A percentile compares a stretch with the other conserved stretches of the same genome.
These are phyloP conservation scores for Penicillium sp. DNA, from an alignment of 2,329 filamentous ascomycete species.

Conservation along the genomic window DNA sequence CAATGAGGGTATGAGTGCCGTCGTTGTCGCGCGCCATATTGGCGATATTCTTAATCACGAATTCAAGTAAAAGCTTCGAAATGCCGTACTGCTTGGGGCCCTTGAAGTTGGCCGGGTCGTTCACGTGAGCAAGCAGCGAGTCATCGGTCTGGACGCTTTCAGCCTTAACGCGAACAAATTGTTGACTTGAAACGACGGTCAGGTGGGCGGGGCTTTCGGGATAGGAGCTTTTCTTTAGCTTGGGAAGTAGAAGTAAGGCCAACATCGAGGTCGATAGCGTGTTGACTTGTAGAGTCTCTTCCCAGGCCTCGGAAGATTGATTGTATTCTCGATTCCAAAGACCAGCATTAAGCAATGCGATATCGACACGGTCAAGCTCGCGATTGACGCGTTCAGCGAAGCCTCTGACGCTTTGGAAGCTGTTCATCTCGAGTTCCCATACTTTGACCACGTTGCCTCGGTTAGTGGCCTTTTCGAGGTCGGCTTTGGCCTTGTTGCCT, in stretches of 20 bases:
- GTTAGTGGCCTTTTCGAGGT: slow-evolving; percentile 38
- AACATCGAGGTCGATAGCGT: slow-evolving; percentile 57
- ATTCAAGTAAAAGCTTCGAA: slow-evolving; percentile 47
- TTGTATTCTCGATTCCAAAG: slow-evolving; percentile 41
- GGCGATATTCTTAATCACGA: slow-evolving; percentile 42
- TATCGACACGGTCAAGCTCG: slow-evolving; percentile 44
- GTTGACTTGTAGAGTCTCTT: slow-evolving; percentile 59
- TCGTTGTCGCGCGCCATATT: slow-evolving; percentile 30
- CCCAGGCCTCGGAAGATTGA: slow-evolving; percentile 48
- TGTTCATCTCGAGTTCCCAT: slow-evolving; percentile 50
- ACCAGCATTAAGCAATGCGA: slow-evolving; percentile 50
- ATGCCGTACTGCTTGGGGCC: slow-evolving; percentile 41
- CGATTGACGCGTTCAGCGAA: slow-evolving; percentile 43
- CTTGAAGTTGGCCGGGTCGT: slow-evolving; percentile 29
- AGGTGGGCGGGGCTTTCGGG: slow-evolving; percentile 40
- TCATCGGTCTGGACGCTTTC: slow-evolving; percentile 33
- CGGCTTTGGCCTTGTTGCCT: slow-evolving; percentile 43
- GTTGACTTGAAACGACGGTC: slow-evolving; percentile 48
- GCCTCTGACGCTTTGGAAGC: slow-evolving; percentile 45
- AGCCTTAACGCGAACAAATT: slow-evolving; percentile 36
- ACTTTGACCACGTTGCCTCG: slow-evolving; percentile 42
- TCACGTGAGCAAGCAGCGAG: slow-evolving; percentile 38
- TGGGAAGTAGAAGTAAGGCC: slow-evolving; percentile 53
- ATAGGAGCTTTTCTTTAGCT: slow-evolving; percentile 41
- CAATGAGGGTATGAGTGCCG: slow-evolving; percentile 41